These are phyloP conservation scores for Leccinum incarnatum DNA, from an alignment of 768 basidiomycete genomes.

Conservation along the genomic window DNA sequence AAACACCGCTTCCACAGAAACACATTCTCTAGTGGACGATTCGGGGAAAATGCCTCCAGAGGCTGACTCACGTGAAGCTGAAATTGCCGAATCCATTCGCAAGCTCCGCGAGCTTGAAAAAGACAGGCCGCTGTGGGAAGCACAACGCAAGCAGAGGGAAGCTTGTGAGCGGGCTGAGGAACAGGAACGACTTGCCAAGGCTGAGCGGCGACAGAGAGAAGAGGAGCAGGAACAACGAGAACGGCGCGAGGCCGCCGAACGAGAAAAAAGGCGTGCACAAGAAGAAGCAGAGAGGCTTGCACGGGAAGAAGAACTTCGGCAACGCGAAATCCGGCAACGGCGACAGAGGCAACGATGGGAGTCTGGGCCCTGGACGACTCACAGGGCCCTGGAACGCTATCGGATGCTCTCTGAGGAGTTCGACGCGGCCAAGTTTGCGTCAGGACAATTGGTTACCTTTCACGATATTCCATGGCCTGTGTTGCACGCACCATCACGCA, in stretches of 20 bases:
- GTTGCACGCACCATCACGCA: constrained; percentile 47
- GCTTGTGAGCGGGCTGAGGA: constrained; percentile 43
- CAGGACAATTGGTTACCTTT: constrained; percentile 51
- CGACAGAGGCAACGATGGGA: constrained; percentile 56
- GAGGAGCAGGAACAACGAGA: constrained; percentile 27
- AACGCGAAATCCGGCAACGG: constrained; percentile 40
- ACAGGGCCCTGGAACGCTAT: constrained; percentile 72
- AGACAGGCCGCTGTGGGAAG: constrained; percentile 63
- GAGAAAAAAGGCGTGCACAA: constrained; percentile 18
- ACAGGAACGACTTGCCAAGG: constrained; percentile 36
- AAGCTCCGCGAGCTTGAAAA: constrained; percentile 67
- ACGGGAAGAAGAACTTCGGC: constrained; percentile 35
- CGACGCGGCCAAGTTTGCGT: constrained; percentile 56
- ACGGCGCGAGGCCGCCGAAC: constrained; percentile 27
- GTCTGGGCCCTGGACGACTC: constrained; percentile 58
- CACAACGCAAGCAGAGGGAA: constrained; percentile 45
- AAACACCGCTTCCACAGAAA: neutral
- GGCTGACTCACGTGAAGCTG: constrained; percentile 38
- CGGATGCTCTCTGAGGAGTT: constrained; percentile 57
- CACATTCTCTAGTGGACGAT: constrained; percentile 3
- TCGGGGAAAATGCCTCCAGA: constrained; percentile 14
- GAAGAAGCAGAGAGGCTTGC: constrained; percentile 32
- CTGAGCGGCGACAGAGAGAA: constrained; percentile 33
- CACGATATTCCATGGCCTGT: constrained; percentile 78
- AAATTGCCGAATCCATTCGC: constrained; percentile 61